Evolutionary conservation across 306 rosid genomes (phyloP), one percentile per base, ranked within the genome.

Genomic region (Ziziphus jujuba): DNA sequence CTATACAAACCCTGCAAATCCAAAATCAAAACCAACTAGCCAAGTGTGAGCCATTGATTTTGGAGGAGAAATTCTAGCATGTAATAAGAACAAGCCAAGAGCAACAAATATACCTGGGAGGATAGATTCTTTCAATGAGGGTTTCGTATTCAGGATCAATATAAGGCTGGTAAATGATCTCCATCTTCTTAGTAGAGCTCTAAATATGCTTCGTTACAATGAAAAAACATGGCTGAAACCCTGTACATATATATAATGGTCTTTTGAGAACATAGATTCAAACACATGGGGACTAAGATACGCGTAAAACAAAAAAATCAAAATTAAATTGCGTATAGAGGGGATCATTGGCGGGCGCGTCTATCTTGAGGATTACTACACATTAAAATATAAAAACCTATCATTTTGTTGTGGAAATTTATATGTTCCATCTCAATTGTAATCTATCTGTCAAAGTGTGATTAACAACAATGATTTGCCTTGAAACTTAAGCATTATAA

Each of bases 101-200:
- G 12, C 14, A 33, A 33, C 9, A 57, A 13, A 17, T 6, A 51
- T 70, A 93, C 96, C 99, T 82, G 10, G 99, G 97, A 52, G 99
- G 97, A 67, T 90, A 70, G 66, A 93, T 86, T 84, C 95, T 87
- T 79, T 93, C 97, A 1, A 87, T 77, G 40, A 90, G 90, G 14
- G 80, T 85, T 65, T 93, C 95, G 51, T 84, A 80, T 59, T 93
- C 90, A 0, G 85, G 81, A 74, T 88, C 83, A 47, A 90, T 71
- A 49, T 69, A 85, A 7, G 95, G 82, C 58, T 70, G 83, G 79
- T 80, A 82, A 67, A 80, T 55, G 25, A 84, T 65, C 54, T 84
- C 93, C 91, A 88, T 87, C 73, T 72, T 54, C 74, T 75, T 55
- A 14, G 31, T 9, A 40, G 2, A n/a, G 8, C 36, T 63, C 21